Evolutionary conservation across 768 basidiomycete species (phyloP).

Genomic region (Phaffia tasmanica): DNA sequence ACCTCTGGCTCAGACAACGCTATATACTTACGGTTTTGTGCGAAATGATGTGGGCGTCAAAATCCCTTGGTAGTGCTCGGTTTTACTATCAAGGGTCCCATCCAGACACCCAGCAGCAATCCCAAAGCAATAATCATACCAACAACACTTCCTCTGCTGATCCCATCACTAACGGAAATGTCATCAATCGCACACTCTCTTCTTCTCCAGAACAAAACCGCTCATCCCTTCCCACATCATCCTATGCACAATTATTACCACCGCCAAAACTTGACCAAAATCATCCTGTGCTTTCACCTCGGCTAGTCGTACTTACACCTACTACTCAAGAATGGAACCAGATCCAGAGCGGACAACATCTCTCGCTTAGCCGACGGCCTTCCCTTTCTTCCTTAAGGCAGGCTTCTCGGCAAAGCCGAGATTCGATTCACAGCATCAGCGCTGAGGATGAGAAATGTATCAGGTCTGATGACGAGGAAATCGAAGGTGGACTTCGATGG

Average conservation of each 20-base stretch:
- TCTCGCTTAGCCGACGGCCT: not conserved
- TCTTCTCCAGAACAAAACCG: not conserved
- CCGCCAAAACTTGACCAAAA: not conserved
- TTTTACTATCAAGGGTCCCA: not conserved
- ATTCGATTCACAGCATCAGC: not conserved
- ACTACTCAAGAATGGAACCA: constrained; percentile 24
- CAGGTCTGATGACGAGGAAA: constrained; percentile 9
- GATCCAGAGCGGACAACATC: constrained; percentile 6
- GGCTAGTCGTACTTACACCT: constrained; percentile 22
- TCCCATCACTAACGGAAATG: not conserved
- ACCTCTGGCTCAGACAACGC: not conserved
- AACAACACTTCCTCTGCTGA: not conserved
- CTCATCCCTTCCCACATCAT: not conserved
- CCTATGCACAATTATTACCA: not conserved
- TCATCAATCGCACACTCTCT: constrained; percentile 5
- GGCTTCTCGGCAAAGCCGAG: not conserved
- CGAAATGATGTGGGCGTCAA: not conserved
- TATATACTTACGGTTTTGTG: not conserved
- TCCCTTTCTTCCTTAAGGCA: not conserved
- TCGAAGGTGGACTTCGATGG: not conserved
- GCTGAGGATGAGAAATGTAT: not conserved
- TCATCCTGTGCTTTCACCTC: not conserved
- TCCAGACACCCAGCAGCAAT: not conserved
- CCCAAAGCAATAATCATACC: constrained; percentile 6
- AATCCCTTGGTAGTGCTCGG: not conserved